phyloP scores from a whole-genome alignment of 2,329 filamentous ascomycete species.

The Colletotrichum sp. region DNA sequence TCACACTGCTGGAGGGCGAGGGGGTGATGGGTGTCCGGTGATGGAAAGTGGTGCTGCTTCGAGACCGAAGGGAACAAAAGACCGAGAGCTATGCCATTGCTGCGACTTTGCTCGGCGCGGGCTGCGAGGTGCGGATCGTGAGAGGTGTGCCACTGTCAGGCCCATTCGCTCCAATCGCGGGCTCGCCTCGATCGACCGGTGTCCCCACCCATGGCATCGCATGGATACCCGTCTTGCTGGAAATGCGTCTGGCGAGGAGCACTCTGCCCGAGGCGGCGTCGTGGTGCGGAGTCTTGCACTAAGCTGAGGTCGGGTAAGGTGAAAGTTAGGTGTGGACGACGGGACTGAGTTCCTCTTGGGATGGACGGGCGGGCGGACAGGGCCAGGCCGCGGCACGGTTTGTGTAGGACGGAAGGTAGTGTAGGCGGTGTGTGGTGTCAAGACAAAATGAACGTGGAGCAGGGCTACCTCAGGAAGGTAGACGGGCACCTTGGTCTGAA shows the following conservation, averaged over 20 bases:
- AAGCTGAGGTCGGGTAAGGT: not conserved
- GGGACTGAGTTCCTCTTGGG: not conserved
- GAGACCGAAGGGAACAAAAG: not conserved
- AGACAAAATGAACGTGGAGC: not conserved
- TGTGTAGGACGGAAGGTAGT: not conserved
- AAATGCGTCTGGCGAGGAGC: not conserved
- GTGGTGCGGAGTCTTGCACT: not conserved
- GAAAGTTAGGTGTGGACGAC: not conserved
- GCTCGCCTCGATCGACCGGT: not conserved
- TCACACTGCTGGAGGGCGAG: not conserved
- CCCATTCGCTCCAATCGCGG: slow-evolving; percentile 14
- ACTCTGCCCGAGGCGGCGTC: not conserved
- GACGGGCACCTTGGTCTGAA: rapidly evolving
- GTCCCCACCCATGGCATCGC: not conserved
- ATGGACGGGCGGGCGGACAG: not conserved
- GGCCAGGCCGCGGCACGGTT: not conserved
- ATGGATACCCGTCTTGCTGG: not conserved
- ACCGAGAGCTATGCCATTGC: not conserved
- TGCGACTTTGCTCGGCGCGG: not conserved
- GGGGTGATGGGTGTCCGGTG: slow-evolving; percentile 2
- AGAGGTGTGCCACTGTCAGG: not conserved
- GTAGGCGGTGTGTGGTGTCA: not conserved
- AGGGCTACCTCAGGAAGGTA: not conserved
- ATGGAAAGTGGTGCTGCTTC: not conserved
- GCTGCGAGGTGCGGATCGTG: not conserved